Evolutionary conservation across 176 grass and related monocot genomes (phyloP), one percentile per base, ranked within the genome.

Genomic region (Paspalum notatum): DNA sequence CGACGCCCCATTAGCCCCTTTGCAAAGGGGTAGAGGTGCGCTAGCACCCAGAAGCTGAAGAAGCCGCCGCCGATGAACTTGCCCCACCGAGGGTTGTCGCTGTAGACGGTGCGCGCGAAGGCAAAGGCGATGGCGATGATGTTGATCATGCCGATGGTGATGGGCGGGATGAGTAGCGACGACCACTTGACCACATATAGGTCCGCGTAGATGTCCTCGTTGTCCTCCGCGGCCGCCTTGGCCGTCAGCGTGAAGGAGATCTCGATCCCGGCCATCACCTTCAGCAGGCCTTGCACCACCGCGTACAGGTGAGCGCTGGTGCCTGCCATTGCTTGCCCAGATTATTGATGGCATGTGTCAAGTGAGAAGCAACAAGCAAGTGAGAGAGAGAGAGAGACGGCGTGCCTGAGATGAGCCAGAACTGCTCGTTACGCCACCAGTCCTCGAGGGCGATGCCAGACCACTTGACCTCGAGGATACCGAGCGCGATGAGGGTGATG

Each of bases 401-500:
- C n/a, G n/a, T n/a, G n/a, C n/a, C n/a, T n/a, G n/a, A n/a, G n/a
- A n/a, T n/a, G n/a, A n/a, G n/a, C n/a, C n/a, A n/a, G n/a, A n/a
- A 97, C 26, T 97, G 94, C 80, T 97, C 94, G 74, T 97, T 97
- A 51, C 94, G 91, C 94, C 94, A 97, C 89, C 89, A 94, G 76
- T 97, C 94, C 80, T 97, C 94, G 49, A 97, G 78, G 12, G 74
- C 84, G 25, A 97, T 87, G 56, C 90, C 90, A 4, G 92, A 93
- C 96, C 96, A 99, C 79, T 95, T 99, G 71, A 99, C 92, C 86
- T 99, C 96, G 5, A 99, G 90, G 38, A 99, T 18, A 4, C 90
- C 96, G 26, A 99, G 88, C 24, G 69, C 78, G 51, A 95, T 84
- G 79, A 99, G 96, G 55, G 92, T 85, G 75, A 95, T 0, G 56